Conservation (phyloP, 2,329 filamentous ascomycete species). For the Ceratocystis papillata region DNA sequence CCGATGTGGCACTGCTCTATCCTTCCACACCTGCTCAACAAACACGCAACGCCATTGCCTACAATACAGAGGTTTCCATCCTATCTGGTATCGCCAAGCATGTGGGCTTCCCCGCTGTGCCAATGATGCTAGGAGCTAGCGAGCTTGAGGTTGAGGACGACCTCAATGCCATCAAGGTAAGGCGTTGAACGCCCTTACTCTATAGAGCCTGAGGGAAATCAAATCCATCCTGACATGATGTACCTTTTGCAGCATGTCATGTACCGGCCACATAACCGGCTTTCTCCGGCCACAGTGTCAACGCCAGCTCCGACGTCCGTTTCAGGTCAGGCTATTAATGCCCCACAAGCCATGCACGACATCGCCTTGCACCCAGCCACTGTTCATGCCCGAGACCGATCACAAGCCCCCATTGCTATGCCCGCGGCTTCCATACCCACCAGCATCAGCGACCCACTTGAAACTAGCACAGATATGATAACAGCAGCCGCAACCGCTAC, state of each 20-base stretch:
- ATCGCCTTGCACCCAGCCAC: not conserved
- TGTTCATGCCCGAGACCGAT: slow-evolving; percentile 2
- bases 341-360: not conserved
- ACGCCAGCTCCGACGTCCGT: not conserved
- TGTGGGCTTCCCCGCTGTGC: slow-evolving; percentile 92
- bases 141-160: slow-evolving; percentile 71
- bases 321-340: not conserved
- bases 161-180: slow-evolving; percentile 74
- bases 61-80: slow-evolving; percentile 90
- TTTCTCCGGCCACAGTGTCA: slow-evolving; percentile 8
- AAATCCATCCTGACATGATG: slow-evolving; percentile 18
- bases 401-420: slow-evolving; percentile 9
- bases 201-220: slow-evolving; percentile 12
- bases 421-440: not conserved
- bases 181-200: slow-evolving; percentile 18
- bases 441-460: not conserved
- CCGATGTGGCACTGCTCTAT: slow-evolving; percentile 73
- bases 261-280: slow-evolving; percentile 17
- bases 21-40: slow-evolving; percentile 66
- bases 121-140: slow-evolving; percentile 63
- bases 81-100: slow-evolving; percentile 87
- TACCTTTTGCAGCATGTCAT: slow-evolving; percentile 20
- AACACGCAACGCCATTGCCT: slow-evolving; percentile 73
- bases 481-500: not conserved
- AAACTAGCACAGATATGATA: not conserved